Evolutionary conservation across 2,329 filamentous ascomycete species (phyloP), one percentile per base, ranked within the genome.

Genomic region (Alternaria panax): DNA sequence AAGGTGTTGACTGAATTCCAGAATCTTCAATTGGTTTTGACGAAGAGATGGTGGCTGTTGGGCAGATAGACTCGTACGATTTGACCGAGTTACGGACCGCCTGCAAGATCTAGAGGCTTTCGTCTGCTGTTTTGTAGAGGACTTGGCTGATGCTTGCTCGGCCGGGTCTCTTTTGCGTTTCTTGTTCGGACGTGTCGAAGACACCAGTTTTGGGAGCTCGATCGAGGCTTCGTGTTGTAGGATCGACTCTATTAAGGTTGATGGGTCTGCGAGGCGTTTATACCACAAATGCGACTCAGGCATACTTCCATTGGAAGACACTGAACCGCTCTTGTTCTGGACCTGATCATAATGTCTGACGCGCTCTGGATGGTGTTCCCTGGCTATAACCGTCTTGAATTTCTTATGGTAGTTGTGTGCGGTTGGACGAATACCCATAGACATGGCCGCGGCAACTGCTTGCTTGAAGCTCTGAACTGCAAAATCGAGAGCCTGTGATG

Each of bases 1-100:
- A 14, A 74, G 57, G 0, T 38, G 25, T 32, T 74, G 69, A 48
- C 70, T 55, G 1, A 18, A 16, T 28, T 68, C 70, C 1, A 71
- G 62, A 7, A 60, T 70, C 24, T 12, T 64, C 1, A 69, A 70
- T 1, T 60, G 55, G 46, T 66, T 66, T 4, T 60, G 60, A 47
- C 68, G 60, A 11, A 18, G 42, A 20, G 22, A 25, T 18, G 14
- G 12, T 45, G 47, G 4, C 4, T 34, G 25, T 6, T 38, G 1
- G 3, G 14, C 12, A 6, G 14, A 50, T 42, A 9, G 9, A 9
- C 12, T 6, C 30, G 22, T 25, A 18, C 12, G 9, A 16, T n/a
- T 4, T 24, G 51, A 24, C n/a, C 28, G 18, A 8, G 12, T 1
- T 2, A 14, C 2, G 3, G 18, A 7, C 4, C 24, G 40, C 7